Evolutionary conservation across 495 filamentous ascomycete species (phyloP), one percentile per base, ranked within the genome.

Genomic region (Achaetomiella virescens): DNA sequence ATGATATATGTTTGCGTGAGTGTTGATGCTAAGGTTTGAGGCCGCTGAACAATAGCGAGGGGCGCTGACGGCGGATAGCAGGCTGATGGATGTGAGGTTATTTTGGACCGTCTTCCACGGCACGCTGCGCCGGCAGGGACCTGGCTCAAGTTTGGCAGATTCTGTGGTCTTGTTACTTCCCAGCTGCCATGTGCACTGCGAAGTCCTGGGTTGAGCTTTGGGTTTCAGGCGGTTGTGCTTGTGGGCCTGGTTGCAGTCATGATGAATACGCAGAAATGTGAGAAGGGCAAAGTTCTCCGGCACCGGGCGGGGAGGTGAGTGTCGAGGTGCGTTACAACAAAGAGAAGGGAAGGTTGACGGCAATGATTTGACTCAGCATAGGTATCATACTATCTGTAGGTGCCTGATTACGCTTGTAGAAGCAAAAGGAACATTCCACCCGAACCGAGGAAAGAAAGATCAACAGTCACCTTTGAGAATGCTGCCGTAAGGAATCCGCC

Each of bases 191-290:
- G 67, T 70, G 67, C 63, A 2, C 54, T 42, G 1, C 47, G 33
- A 20, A 57, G 69, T 4, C 45, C 66, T 15, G 62, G 29, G 17
- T 48, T 64, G 25, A 55, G 53, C 17, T 68, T 73, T 48, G 69
- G 66, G 12, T 56, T 56, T 17, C 71, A 73, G 57, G 66, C 54
- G 5, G 62, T 54, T 8, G 60, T 68, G 33, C 61, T 63, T 17
- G 54, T 35, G 17, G 59, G 57, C 4, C 44, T 51, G 2, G 7
- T 37, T 0, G 3, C 60, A 49, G 0, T 74, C 71, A 61, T 79
- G 76, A 54, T 78, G 72, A 57, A 77, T 60, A 61, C 79, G 66
- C 57, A 59, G 46, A 29, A 51, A 3, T 59, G 47, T 18, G 57
- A 51, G 14, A 15, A 45, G 57, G 29, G 51, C 35, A 17, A 43